These are phyloP conservation scores for Zygoascus sp. DNA, from an alignment of 1,139 yeast species.

Conservation along the genomic window DNA sequence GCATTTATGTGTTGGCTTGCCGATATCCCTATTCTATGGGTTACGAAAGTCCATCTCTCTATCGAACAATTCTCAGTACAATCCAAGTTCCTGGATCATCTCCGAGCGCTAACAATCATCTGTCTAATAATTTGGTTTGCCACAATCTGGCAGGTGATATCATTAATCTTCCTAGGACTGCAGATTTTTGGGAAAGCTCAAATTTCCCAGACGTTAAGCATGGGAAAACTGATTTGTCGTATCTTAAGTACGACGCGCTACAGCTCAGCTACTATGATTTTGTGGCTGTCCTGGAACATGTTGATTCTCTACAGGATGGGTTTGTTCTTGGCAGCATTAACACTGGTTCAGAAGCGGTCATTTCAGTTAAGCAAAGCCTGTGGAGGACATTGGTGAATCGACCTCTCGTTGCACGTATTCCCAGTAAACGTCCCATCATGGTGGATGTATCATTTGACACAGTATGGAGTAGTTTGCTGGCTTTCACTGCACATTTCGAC, in stretches of 20 bases:
- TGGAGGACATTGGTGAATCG: conserved; percentile 26
- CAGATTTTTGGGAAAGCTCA: background rate
- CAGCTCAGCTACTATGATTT: conserved; percentile 39
- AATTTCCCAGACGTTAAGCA: background rate
- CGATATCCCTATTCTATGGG: conserved; percentile 16
- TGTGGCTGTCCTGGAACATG: conserved; percentile 42
- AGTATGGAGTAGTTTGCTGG: conserved; percentile 59
- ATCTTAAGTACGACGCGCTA: conserved; percentile 15
- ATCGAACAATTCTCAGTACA: background rate
- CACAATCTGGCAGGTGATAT: conserved; percentile 25
- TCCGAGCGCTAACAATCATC: conserved; percentile 9
- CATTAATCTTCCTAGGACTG: conserved; percentile 22
- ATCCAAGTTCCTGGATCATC: conserved; percentile 13
- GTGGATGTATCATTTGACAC: conserved; percentile 49
- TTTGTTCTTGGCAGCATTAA: conserved; percentile 30
- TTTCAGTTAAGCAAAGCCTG: conserved; percentile 34
- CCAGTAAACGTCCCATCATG: conserved; percentile 45
- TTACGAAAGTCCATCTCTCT: background rate
- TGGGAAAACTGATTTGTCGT: conserved; percentile 11
- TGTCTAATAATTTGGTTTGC: conserved; percentile 22
- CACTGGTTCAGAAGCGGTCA: conserved; percentile 24
- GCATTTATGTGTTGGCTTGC: conserved; percentile 25
- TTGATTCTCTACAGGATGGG: conserved; percentile 26
- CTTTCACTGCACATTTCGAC: conserved; percentile 42
- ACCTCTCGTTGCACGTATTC: conserved; percentile 31